phyloP scores from a whole-genome alignment of 2,329 filamentous ascomycete genomes.

The Ceratocystis albifundus region DNA sequence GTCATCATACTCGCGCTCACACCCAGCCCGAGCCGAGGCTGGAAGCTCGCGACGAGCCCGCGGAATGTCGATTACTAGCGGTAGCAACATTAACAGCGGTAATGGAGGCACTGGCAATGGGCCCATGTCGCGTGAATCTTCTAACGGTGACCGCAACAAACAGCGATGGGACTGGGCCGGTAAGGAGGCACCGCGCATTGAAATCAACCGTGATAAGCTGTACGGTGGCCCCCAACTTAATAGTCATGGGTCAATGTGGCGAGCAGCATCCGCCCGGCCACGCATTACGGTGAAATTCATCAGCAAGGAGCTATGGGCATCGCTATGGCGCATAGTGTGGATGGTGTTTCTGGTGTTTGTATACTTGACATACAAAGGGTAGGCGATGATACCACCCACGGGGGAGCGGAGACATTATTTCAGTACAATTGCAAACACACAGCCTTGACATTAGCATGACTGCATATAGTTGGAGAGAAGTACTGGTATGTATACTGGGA shows the following conservation, averaged over 20 bases:
- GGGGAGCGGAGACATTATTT: not conserved
- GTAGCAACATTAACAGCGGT: slow-evolving; percentile 25
- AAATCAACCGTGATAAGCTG: slow-evolving; percentile 39
- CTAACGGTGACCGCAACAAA: slow-evolving; percentile 24
- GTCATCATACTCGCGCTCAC: slow-evolving; percentile 23
- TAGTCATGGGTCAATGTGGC: slow-evolving; percentile 23
- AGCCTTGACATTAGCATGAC: not conserved
- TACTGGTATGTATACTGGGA: not conserved
- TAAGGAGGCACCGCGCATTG: slow-evolving; percentile 39
- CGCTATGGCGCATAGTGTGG: slow-evolving; percentile 50
- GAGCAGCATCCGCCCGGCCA: slow-evolving; percentile 29
- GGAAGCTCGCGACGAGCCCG: slow-evolving; percentile 25
- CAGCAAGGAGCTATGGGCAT: slow-evolving; percentile 48
- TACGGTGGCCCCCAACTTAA: slow-evolving; percentile 28
- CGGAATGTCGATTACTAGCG: slow-evolving; percentile 6
- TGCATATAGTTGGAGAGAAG: not conserved
- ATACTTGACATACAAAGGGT: slow-evolving; percentile 55
- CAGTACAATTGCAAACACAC: not conserved
- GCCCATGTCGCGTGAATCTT: slow-evolving; percentile 10
- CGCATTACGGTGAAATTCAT: slow-evolving; percentile 37
- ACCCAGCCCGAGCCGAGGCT: slow-evolving; percentile 22
- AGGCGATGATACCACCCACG: slow-evolving; percentile 10
- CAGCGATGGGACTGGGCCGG: slow-evolving; percentile 36
- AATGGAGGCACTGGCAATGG: not conserved
- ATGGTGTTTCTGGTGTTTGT: slow-evolving; percentile 54